phyloP scores from a whole-genome alignment of 2,329 filamentous ascomycete genomes.

The Verticillium isaacii region DNA sequence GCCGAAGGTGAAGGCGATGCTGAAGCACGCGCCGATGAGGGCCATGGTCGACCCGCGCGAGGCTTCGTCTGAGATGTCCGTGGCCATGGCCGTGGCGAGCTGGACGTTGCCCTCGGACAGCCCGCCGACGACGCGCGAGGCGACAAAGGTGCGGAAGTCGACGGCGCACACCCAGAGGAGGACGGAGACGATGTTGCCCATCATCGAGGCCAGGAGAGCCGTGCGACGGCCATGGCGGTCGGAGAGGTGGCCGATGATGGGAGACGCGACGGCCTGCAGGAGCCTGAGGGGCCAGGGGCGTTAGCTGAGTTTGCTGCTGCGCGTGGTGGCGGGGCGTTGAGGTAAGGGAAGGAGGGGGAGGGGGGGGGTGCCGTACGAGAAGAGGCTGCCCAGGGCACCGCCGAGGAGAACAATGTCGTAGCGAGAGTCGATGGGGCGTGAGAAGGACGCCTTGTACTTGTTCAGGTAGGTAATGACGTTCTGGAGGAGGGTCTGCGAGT shows the following conservation, averaged over 20 bases:
- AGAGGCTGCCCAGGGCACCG: conserved; percentile 87
- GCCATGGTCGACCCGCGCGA: conserved; percentile 91
- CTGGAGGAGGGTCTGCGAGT: conserved; percentile 65
- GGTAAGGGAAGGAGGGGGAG: not conserved
- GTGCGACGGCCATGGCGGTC: conserved; percentile 84
- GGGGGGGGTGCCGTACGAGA: conserved; percentile 47
- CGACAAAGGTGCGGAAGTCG: conserved; percentile 93
- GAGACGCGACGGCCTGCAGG: conserved; percentile 87
- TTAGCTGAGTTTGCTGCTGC: not conserved
- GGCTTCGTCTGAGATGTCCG: conserved; percentile 85
- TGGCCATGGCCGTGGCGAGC: conserved; percentile 91
- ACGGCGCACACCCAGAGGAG: conserved; percentile 90
- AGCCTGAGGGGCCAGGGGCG: conserved; percentile 30
- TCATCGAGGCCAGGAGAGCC: conserved; percentile 86
- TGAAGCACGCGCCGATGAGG: conserved; percentile 93
- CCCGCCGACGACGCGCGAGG: conserved; percentile 87
- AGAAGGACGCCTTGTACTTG: conserved; percentile 89
- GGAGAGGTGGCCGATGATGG: conserved; percentile 82
- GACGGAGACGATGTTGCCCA: conserved; percentile 87
- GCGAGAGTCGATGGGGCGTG: conserved; percentile 86
- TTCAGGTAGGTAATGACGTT: conserved; percentile 80
- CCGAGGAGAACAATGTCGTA: conserved; percentile 97
- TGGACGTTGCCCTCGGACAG: conserved; percentile 97
- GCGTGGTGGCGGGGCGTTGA: not conserved
- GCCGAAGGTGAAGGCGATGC: conserved; percentile 93